Evolutionary conservation across 2,329 filamentous ascomycete genomes (phyloP), one percentile per base, ranked within the genome.

Genomic region (Apiospora aurea): DNA sequence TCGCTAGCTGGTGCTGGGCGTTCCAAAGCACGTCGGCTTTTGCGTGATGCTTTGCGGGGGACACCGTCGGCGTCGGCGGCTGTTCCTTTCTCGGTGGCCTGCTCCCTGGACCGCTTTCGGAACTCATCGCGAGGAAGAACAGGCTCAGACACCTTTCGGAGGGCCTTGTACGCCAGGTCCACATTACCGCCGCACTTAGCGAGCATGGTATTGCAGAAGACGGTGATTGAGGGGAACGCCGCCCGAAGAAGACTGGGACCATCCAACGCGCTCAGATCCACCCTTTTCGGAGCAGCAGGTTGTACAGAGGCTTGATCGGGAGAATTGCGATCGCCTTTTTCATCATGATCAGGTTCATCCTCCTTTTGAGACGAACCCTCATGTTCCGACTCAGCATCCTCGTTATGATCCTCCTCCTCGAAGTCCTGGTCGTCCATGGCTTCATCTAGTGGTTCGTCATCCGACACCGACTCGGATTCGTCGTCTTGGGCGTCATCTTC

Each of bases 181-280:
- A 64, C 10, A n/a, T 64, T 38, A 10, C 57, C 57, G 21, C 11
- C 34, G 57, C 21, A 64, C 34, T 41, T 64, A 11, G 34, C 29
- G 57, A 64, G 57, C 57, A 64, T 64, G 11, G 34, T 64, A 21
- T 64, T 21, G 21, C 57, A 64, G 18, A 64, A n/a, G 4, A 64
- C 34, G 21, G 34, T 41, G 29, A 64, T 41, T 13, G 34, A 41
- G 18, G 57, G 57, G 61, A 87, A 89, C 0, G 86, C 85, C 21
- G 78, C 76, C 61, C 79, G 82, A 2, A 87, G 75, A n/a, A 81
- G 79, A 4, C 77, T 76, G 29, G 81, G 77, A 43, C 81, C 81
- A 46, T 85, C 81, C 0, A 82, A 67, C 21, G 74, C 74, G 1
- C 74, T n/a, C 21, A 78, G 72, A 21, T 77, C 73, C 34, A 41